Base-by-base conservation (phyloP, 2,329 filamentous ascomycete species). In the Ilyonectria mors-panacis region DNA sequence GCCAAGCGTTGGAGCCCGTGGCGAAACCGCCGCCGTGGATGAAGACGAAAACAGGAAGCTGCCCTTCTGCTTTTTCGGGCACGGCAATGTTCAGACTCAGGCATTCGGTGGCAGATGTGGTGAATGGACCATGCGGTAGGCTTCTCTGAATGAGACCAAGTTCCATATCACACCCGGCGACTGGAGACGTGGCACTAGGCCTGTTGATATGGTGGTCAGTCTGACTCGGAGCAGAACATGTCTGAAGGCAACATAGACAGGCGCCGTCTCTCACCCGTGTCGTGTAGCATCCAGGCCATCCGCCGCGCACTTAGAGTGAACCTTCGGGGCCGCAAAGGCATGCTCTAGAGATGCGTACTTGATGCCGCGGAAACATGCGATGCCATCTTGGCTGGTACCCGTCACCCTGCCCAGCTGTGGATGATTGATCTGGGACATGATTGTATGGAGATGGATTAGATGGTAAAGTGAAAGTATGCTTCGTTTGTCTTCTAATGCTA, bases 21-120 rank as follows among this genome's bases (percentile, higher is more conserved):
- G 28, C 19, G 30, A 35, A 55, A 23, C 30, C 51, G 6, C 51
- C 51, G n/a, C 51, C 51, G 19, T 55, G 51, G 9, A 55, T 39
- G 12, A 35, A 55, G 30, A 55, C 28, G 28, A 39, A 15, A 13
- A 55, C 33, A 23, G 51, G 51, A 10, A 45, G n/a, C n/a, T 7
- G 42, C n/a, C 42, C 42, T 19, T 45, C 10, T 21, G 9, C n/a
- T 23, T 21, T 23, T 19, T 45, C 8, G 4, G 42, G 42, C 2
- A 21, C 10, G n/a, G 42, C n/a, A 45, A 45, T 45, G n/a, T 45
- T 45, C 5, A 45, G 42, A 9, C 10, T 45, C 42, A 45, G 19
- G n/a, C 42, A 21, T 4, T 45, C 42, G 42, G 42, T 45, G 9
- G n/a, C 5, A 21, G 42, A 45, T 3, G n/a, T 21, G 19, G n/a